These are phyloP conservation scores for Penicillium lagena DNA, from an alignment of 495 filamentous ascomycete species.

Conservation along the genomic window DNA sequence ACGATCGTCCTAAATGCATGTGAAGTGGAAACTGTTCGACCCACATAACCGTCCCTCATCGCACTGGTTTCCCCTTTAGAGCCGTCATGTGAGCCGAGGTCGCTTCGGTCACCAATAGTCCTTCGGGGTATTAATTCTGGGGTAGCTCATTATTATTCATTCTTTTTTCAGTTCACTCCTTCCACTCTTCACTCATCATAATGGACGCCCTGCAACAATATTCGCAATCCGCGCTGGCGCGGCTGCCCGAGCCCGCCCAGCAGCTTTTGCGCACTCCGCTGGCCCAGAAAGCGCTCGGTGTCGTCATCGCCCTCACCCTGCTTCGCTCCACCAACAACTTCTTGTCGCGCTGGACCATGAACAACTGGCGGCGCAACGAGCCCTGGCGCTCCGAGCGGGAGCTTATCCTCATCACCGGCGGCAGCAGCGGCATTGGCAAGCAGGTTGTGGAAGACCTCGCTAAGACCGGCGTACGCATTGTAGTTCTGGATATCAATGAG, in stretches of 20 bases:
- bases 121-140: no score
- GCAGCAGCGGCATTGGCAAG: slow-evolving; percentile 51
- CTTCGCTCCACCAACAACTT: slow-evolving; percentile 33
- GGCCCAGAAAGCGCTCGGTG: slow-evolving; percentile 21
- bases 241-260: slow-evolving; percentile 23
- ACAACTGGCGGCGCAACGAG: slow-evolving; percentile 40
- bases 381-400: slow-evolving; percentile 42
- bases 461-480: slow-evolving; percentile 39
- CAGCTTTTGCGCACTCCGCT: slow-evolving; percentile 18
- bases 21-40: no score
- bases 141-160: no score
- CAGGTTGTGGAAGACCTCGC: slow-evolving; percentile 41
- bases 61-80: no score
- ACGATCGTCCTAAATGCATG: no score
- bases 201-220: slow-evolving; percentile 26
- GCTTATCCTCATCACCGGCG: slow-evolving; percentile 53
- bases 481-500: slow-evolving; percentile 45
- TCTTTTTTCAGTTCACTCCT: no score
- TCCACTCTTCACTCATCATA: background rate
- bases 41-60: no score
- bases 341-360: slow-evolving; percentile 36
- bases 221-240: slow-evolving; percentile 18
- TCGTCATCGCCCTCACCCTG: slow-evolving; percentile 28
- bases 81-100: no score
- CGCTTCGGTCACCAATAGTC: no score